Evolutionary conservation across 2,329 filamentous ascomycete genomes (phyloP), one percentile per base, ranked within the genome.

Genomic region (Penicillium sp.): DNA sequence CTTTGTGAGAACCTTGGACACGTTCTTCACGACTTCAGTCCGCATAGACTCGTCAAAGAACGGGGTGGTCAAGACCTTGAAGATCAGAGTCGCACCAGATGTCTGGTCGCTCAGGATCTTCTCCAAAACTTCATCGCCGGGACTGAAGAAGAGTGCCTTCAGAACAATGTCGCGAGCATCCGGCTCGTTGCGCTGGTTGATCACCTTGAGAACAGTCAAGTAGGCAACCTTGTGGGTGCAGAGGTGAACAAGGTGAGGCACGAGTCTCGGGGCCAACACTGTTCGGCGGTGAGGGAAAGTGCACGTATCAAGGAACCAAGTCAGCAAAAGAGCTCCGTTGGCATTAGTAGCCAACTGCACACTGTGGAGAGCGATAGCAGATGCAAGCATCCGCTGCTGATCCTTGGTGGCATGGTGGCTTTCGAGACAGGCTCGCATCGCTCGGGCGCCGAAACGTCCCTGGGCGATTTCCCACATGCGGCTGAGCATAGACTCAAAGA

Each of bases 211-310:
- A 1, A 99, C 93, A 0, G 94, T 99, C 60, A 97, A 82, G 71
- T 97, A 97, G 0, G 94, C 94, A 56, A 99, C 93, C 81, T 97
- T 97, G 82, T 99, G 94, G 0, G 94, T 97, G 82, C 94, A 97
- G 7, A 99, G 84, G 72, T 97, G 91, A 25, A 97, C 92, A 33
- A 99, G 82, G 72, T 96, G 92, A 41, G 94, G 93, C 17, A 97
- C 91, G 25, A 99, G 86, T 66, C 93, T 87, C 21, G 94, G 94
- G 45, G 94, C 93, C 55, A 99, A 82, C 29, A 97, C 93, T 25
- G 91, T 95, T 58, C 94, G 89, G 63, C 94, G 89, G 66, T 89
- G 87, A 37, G 93, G 92, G 80, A 97, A 96, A 15, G 90, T 97
- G 82, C 94, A 99, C 1, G 94, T 97, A 72, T 99, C 94, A 55